These are phyloP conservation scores for Fusarium sp. DNA, from an alignment of 2,329 filamentous ascomycete genomes.

Conservation along the genomic window DNA sequence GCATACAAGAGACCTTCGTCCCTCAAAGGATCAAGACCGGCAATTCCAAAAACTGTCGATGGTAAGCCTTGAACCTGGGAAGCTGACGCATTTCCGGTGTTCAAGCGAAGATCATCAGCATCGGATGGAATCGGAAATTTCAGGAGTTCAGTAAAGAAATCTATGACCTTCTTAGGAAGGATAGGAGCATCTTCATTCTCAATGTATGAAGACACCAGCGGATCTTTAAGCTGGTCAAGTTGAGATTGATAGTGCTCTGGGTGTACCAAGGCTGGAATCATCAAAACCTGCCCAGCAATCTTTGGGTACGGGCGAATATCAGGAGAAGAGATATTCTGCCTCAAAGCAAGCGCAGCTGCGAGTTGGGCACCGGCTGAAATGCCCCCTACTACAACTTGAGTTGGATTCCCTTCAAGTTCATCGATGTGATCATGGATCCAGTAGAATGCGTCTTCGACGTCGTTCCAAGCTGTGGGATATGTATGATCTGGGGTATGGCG, in stretches of 20 bases:
- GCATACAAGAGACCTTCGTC: constrained; percentile 64
- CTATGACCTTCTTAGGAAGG: constrained; percentile 52
- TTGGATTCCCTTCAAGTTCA: constrained; percentile 8
- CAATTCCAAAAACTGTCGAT: constrained; percentile 59
- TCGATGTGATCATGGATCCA: constrained; percentile 60
- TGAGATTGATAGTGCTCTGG: constrained; percentile 41
- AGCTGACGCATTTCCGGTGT: constrained; percentile 49
- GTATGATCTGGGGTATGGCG: constrained; percentile 67
- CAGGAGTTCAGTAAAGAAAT: constrained; percentile 48
- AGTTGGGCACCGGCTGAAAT: constrained; percentile 62
- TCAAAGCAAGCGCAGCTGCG: constrained; percentile 55
- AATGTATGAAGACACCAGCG: constrained; percentile 57
- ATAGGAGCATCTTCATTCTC: constrained; percentile 64
- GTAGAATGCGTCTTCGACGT: constrained; percentile 65
- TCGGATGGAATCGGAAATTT: constrained; percentile 38
- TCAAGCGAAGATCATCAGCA: constrained; percentile 54
- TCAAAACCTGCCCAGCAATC: constrained; percentile 65
- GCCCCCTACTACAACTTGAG: constrained; percentile 60
- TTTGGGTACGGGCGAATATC: constrained; percentile 31
- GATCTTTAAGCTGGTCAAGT: constrained; percentile 53
- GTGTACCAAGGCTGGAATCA: constrained; percentile 60
- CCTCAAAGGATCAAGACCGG: constrained; percentile 62
- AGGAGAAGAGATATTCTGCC: constrained; percentile 52
- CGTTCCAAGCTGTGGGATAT: constrained; percentile 66
- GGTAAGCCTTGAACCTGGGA: constrained; percentile 58